A percentile compares a stretch with the other conserved stretches of the same genome.
phyloP scores from a whole-genome alignment of 163 green algal species.

The Scenedesmus sp. region DNA sequence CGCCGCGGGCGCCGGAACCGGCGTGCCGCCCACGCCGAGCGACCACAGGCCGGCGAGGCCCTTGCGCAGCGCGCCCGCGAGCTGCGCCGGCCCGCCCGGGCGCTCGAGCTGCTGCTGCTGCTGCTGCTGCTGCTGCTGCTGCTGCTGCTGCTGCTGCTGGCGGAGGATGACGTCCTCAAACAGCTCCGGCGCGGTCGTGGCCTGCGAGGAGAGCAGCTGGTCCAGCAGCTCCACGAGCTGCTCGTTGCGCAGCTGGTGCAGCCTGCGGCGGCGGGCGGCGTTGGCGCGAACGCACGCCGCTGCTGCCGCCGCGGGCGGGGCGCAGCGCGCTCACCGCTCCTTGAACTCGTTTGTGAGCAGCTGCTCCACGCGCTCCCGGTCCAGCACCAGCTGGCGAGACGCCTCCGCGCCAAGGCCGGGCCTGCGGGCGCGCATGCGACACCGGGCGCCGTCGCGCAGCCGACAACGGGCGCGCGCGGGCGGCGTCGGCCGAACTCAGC shows the following conservation, averaged over 20 bases:
- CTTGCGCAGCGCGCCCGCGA: not conserved
- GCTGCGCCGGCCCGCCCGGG: not conserved
- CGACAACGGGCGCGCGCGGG: no score
- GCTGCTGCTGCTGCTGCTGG: constrained; percentile 29
- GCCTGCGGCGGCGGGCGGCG: constrained; percentile 11
- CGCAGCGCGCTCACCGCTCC: constrained; percentile 3
- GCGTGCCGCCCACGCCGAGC: not conserved
- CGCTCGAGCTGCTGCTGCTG: constrained; percentile 34
- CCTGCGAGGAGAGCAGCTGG: constrained; percentile 33
- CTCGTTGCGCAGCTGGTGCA: constrained; percentile 29
- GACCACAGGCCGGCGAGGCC: constrained; percentile 1
- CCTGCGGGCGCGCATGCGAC: not conserved
- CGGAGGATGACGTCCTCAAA: constrained; percentile 32
- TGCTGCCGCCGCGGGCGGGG: not conserved
- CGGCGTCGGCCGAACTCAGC: not conserved
- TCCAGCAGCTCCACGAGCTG: constrained; percentile 36
- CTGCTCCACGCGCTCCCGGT: constrained; percentile 29
- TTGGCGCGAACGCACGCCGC: not conserved
- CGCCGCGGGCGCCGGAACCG: not conserved
- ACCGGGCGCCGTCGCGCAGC: not conserved
- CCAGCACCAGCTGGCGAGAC: constrained; percentile 14
- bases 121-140: constrained; percentile 35
- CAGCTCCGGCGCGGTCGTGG: constrained; percentile 34
- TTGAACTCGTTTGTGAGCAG: constrained; percentile 43
- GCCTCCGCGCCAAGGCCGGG: not conserved